Conservation (phyloP, 257 asterid species). For the Echites panduratus region DNA sequence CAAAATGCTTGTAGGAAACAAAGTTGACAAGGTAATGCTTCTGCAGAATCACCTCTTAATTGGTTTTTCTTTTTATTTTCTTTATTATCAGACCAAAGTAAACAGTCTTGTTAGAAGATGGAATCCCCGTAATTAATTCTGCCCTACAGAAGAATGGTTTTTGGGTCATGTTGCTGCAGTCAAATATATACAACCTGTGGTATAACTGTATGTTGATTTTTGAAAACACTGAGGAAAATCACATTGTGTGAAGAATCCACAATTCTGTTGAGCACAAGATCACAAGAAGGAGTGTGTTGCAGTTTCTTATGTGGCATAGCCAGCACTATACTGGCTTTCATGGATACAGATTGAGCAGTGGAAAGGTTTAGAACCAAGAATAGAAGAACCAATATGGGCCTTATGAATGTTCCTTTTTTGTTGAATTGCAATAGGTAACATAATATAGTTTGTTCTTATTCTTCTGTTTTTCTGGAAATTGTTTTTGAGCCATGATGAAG, state of each 20-base stretch:
- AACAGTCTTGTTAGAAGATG: background rate
- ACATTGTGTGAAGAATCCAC: too few species aligned
- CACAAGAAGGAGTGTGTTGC: too few species aligned
- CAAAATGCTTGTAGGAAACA: constrained; percentile 95
- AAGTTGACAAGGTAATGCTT: constrained; percentile 71
- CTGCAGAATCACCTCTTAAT: background rate
- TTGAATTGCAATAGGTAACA: too few species aligned
- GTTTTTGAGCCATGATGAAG: too few species aligned
- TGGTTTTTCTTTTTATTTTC: background rate
- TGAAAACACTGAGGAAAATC: background rate
- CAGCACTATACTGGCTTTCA: background rate
- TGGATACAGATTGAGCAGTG: too few species aligned
- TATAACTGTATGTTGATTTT: background rate
- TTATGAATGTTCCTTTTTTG: too few species aligned
- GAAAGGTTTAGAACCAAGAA: too few species aligned
- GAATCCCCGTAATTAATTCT: background rate
- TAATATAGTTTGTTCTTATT: too few species aligned
- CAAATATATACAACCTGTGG: background rate
- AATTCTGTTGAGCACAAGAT: too few species aligned
- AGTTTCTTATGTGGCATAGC: background rate
- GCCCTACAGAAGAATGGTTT: background rate
- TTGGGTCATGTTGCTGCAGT: background rate
- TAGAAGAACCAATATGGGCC: too few species aligned
- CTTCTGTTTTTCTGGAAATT: too few species aligned
- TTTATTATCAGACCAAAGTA: background rate